Evolutionary conservation across 495 filamentous ascomycete genomes (phyloP), one percentile per base, ranked within the genome.

Genomic region (Sporormia fimetaria): DNA sequence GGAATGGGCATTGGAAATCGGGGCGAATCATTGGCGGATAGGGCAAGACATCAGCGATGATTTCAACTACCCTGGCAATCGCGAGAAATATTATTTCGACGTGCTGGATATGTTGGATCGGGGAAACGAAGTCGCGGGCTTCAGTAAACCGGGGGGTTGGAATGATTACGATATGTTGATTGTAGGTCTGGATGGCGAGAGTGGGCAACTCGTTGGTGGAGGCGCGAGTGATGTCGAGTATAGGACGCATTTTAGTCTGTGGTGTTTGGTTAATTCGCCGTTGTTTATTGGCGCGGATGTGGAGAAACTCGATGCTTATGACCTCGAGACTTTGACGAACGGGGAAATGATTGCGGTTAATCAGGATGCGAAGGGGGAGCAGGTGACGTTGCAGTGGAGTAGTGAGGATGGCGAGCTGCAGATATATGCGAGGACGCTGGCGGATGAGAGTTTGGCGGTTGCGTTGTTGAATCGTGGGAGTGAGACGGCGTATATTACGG

Each of bases 381-480:
- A 39, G 6, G 46, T 40, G 4, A 25, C 33, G 2, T 12, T 49
- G 6, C 22, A 31, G n/a, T 48, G 21, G 11, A 17, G 21, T n/a
- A 24, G 3, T 7, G 38, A 20, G 17, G 32, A 43, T 16, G 34
- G 29, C 9, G 32, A 14, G 6, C 17, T 27, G 11, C 46, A 49
- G 33, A 49, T 49, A 3, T 49, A 49, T 23, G 40, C 46, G 6
- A 35, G 23, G 14, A 10, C 3, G 21, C n/a, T 49, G 38, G 21
- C 31, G 20, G 40, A 49, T 21, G 40, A 42, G 33, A 58, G 52
- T 47, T 47, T 39, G 42, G 47, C 44, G 12, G 37, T 52, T 35
- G 48, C 49, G 21, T 34, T 55, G 43, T 37, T 56, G 34, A 55
- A 52, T 41, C 33, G 53, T 4, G 53, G 53, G 6, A 33, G 30